Conservation (phyloP, 176 grass and related monocot species). For the sorghum (Sorghum bicolor) region DNA sequence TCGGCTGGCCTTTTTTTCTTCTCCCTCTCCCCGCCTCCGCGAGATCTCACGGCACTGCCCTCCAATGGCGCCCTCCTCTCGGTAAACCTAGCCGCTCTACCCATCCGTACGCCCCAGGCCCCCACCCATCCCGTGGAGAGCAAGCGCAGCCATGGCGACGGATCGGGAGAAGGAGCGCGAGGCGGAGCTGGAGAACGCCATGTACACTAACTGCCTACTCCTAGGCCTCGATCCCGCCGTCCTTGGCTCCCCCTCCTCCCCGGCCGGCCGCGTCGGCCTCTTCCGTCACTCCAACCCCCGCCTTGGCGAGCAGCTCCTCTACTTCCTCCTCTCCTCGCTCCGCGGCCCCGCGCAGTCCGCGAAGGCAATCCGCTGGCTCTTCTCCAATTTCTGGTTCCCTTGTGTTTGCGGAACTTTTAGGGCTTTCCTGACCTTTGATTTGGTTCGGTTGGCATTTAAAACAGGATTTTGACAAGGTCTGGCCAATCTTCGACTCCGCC, state of each 20-base stretch:
- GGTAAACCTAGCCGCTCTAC: conserved; percentile 21
- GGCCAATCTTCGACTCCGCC: conserved; percentile 93
- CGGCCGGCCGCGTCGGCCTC: conserved; percentile 58
- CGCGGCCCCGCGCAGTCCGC: conserved; percentile 83
- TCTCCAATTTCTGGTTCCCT: not conserved
- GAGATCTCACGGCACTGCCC: conserved; percentile 32
- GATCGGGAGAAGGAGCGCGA: conserved; percentile 99
- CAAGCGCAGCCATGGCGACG: conserved; percentile 61
- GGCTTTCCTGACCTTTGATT: not conserved
- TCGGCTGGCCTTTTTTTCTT: not conserved
- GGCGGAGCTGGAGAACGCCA: conserved; percentile 97
- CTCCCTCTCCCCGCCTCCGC: not conserved
- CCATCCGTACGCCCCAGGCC: not conserved
- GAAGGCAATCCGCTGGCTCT: conserved; percentile 46
- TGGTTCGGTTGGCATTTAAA: not conserved
- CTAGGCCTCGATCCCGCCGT: conserved; percentile 89
- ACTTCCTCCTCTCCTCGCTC: conserved; percentile 94
- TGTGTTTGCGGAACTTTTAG: not conserved
- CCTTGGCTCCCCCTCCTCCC: conserved; percentile 44
- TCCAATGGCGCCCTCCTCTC: conserved; percentile 18
- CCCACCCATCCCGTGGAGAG: not conserved
- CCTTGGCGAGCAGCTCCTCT: conserved; percentile 96
- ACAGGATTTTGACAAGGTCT: conserved; percentile 98
- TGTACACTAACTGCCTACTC: conserved; percentile 99
- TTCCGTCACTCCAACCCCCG: conserved; percentile 97